Conservation (phyloP, 2,329 filamentous ascomycete genomes). For the Diaporthe sp. region DNA sequence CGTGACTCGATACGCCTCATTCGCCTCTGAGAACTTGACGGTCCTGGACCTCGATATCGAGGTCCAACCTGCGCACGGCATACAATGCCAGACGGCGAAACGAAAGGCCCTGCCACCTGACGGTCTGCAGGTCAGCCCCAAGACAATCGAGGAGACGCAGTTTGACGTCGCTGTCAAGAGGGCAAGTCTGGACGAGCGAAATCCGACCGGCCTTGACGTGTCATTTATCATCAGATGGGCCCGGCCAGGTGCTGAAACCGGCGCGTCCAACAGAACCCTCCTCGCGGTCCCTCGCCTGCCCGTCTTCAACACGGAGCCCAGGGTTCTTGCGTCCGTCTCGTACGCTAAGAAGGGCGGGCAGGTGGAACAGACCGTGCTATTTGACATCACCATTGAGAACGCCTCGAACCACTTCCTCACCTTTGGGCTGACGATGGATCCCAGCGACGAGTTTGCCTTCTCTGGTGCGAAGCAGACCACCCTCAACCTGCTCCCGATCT, state of each 20-base stretch:
- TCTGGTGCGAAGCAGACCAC: conserved; percentile 87
- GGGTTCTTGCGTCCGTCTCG: conserved; percentile 77
- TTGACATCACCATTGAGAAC: conserved; percentile 84
- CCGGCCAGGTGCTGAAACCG: conserved; percentile 59
- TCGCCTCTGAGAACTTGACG: conserved; percentile 78
- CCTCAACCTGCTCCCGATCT: conserved; percentile 86
- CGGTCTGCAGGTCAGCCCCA: conserved; percentile 69
- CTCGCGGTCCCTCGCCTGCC: conserved; percentile 85
- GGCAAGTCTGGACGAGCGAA: conserved; percentile 83
- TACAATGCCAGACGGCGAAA: conserved; percentile 67
- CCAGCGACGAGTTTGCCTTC: conserved; percentile 92
- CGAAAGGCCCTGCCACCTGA: conserved; percentile 54
- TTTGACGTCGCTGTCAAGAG: conserved; percentile 85
- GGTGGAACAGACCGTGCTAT: conserved; percentile 55
- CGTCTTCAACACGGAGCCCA: conserved; percentile 86
- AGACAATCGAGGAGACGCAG: conserved; percentile 77
- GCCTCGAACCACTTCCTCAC: conserved; percentile 94
- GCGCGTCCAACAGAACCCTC: conserved; percentile 70
- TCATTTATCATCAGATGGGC: conserved; percentile 84
- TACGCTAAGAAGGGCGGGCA: conserved; percentile 53
- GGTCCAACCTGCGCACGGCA: conserved; percentile 64
- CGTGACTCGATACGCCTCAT: conserved; percentile 80
- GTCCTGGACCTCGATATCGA: conserved; percentile 73
- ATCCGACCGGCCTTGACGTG: conserved; percentile 80
- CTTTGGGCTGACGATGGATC: conserved; percentile 93